These are phyloP conservation scores for Haematococcus lacustris DNA, from an alignment of 139 green algal species.

Conservation along the genomic window DNA sequence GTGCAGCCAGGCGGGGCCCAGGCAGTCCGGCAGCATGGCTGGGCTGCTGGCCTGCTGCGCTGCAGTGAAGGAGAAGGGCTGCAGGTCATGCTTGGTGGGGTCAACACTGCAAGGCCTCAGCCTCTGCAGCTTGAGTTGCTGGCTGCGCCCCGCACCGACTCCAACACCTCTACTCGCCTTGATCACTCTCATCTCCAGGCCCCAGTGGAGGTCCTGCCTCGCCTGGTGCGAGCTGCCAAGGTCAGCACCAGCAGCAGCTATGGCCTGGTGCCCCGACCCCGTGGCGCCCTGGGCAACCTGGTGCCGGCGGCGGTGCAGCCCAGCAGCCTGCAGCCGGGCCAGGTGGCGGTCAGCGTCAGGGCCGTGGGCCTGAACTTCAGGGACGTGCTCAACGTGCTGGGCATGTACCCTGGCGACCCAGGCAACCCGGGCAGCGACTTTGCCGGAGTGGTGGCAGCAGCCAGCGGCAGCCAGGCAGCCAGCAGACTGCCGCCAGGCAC, in stretches of 20 bases:
- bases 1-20: background rate
- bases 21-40: no score
- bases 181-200: background rate
- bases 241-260: background rate
- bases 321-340: conserved; percentile 11
- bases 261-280: no score
- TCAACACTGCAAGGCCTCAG: background rate
- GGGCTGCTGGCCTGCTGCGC: no score
- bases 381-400: conserved; percentile 70
- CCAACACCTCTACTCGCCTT: no score
- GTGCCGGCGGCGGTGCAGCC: no score
- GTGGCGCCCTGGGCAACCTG: no score
- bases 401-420: conserved; percentile 56
- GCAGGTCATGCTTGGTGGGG: background rate
- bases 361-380: conserved; percentile 86
- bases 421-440: conserved; percentile 52
- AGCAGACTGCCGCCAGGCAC: conserved; percentile 29
- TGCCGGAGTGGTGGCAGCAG: conserved; percentile 51
- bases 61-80: background rate
- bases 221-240: background rate
- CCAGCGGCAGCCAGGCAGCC: background rate
- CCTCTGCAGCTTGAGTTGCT: conserved; percentile 8
- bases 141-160: no score
- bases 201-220: background rate
- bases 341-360: conserved; percentile 50